phyloP scores from a whole-genome alignment of 2,329 filamentous ascomycete genomes.

The Passalora sequoiae region DNA sequence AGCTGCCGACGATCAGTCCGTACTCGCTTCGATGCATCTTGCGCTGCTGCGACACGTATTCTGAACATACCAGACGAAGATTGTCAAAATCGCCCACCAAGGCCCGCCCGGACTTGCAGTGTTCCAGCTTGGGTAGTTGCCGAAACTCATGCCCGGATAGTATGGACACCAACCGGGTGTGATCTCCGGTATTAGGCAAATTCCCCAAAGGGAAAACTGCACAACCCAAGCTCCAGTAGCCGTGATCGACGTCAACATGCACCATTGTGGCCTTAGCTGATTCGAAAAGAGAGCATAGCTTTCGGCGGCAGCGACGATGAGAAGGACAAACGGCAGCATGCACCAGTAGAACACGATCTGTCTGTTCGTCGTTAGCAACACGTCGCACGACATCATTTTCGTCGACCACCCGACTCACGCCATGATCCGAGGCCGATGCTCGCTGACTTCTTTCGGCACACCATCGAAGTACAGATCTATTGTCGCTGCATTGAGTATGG shows the following conservation, averaged over 20 bases:
- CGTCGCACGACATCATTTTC: no score
- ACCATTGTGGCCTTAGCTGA: constrained; percentile 10
- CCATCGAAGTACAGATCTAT: constrained; percentile 10
- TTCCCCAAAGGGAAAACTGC: constrained; percentile 14
- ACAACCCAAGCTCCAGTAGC: constrained; percentile 10
- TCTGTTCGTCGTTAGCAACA: constrained; percentile 8
- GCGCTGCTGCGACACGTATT: no score
- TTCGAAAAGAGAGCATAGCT: constrained; percentile 11
- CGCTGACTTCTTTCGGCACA: background rate
- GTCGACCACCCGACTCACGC: constrained; percentile 12
- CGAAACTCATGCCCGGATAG: constrained; percentile 3
- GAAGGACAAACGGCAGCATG: constrained; percentile 11
- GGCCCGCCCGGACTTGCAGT: constrained; percentile 10
- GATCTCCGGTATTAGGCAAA: background rate
- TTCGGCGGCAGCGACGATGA: constrained; percentile 9
- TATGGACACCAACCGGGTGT: constrained; percentile 1
- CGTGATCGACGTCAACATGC: constrained; percentile 11
- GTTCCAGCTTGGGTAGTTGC: constrained; percentile 11
- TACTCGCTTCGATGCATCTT: background rate
- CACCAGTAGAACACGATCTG: constrained; percentile 18
- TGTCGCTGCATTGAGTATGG: constrained; percentile 14
- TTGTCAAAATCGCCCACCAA: constrained; percentile 9
- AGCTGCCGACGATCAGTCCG: background rate
- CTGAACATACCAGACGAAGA: constrained; percentile 15
- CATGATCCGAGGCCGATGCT: constrained; percentile 5